Base-by-base conservation (phyloP, 202 grass and related monocot species). In the Eragrostis tef region DNA sequence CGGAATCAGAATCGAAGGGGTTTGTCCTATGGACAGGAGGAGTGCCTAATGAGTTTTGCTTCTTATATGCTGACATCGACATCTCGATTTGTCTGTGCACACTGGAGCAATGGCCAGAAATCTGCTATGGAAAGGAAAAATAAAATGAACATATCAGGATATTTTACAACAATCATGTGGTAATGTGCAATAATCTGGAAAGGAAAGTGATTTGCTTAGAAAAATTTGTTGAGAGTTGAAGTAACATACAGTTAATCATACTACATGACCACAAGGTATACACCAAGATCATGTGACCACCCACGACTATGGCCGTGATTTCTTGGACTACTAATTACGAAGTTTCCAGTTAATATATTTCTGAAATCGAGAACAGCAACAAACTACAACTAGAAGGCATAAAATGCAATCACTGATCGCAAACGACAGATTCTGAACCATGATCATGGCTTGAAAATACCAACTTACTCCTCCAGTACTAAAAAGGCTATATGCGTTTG, bases 1-100 rank as follows among this genome's bases (percentile, higher is more conserved):
- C 83, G 19, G 90, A 88, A 65, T 96, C 88, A 17, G 93, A 96
- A 62, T 96, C 93, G 0, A 96, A 96, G 27, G 90, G 93, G 45
- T 96, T 93, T 84, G 83, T 63, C 24, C 70, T 90, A 57, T 68
- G 86, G 54, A 50, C 49, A 80, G 84, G 84, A 86, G 75, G 84
- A 86, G 75, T 87, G 70, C 67, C 56, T 45, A 86, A 42, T 21
- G 75, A 83, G 5, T 59, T 85, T 52, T 95, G 93, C 74, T 88
- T 96, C 49, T 53, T 85, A 26, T 79, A 63, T 83, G 82, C 83
- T 64, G 83, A 79, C 75, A 73, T 61, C 5, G 90, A 86, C 93
- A 92, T 87, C 54, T 85, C 62, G 20, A 11, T 58, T 71, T 81
- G 16, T 79, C 77, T 77, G 21, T 4, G 86, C 51, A 43, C 16